Conservation (phyloP, 164 flowering plant species). For the Pachysandra terminalis region DNA sequence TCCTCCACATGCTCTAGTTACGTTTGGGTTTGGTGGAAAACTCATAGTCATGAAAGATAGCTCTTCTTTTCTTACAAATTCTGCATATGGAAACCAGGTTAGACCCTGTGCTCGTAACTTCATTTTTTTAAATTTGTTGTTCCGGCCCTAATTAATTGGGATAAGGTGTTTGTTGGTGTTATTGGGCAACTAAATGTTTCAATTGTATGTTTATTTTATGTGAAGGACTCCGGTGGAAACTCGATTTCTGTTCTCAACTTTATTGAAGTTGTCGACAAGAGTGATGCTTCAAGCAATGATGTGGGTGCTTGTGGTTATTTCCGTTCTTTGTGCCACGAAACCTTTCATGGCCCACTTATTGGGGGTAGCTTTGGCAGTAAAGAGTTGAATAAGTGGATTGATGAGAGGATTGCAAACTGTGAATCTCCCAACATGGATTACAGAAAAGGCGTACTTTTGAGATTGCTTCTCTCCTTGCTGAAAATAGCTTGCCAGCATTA, state of each 20-base stretch:
- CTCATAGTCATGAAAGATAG: constrained; percentile 73
- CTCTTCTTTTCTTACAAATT: constrained; percentile 24
- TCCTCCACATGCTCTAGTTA: constrained; percentile 90
- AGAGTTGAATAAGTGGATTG: constrained; percentile 91
- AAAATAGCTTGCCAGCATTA: constrained; percentile 88
- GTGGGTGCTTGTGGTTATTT: constrained; percentile 45
- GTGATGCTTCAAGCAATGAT: constrained; percentile 30
- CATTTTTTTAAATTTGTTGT: neutral
- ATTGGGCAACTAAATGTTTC: neutral
- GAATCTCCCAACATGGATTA: constrained; percentile 47
- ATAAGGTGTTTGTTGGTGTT: neutral
- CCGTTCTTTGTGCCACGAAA: constrained; percentile 60
- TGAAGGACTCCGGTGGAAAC: constrained; percentile 59
- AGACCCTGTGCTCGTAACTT: constrained; percentile 8
- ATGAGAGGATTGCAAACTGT: constrained; percentile 75
- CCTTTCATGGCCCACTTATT: constrained; percentile 92
- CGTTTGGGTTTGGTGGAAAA: constrained; percentile 99
- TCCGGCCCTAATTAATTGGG: neutral
- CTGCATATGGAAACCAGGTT: constrained; percentile 67
- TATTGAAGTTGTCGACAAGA: constrained; percentile 58
- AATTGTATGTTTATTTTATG: constrained; percentile 11
- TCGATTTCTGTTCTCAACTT: constrained; percentile 69
- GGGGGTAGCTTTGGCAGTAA: constrained; percentile 82
- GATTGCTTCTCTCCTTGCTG: constrained; percentile 80
- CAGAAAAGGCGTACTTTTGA: constrained; percentile 51